Evolutionary conservation across 345 rosid genomes (phyloP).

Genomic region (Kernera saxatilis): DNA sequence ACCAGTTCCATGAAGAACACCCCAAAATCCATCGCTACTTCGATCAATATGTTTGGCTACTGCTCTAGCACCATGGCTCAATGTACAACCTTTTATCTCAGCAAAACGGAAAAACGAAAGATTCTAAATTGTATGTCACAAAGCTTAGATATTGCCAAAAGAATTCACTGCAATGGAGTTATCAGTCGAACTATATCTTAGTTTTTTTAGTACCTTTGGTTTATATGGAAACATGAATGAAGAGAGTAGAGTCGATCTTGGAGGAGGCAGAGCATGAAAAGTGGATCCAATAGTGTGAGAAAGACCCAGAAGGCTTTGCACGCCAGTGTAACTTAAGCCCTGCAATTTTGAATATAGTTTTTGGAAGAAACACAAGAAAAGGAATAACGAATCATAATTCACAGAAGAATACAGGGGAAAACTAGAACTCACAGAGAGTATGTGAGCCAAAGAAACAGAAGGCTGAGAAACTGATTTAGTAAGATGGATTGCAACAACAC

Average conservation of each 20-base stretch:
- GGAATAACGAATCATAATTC: not conserved
- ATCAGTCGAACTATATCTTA: not conserved
- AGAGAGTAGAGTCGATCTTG: constrained; percentile 50
- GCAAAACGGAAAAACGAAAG: not conserved
- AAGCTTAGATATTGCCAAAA: not conserved
- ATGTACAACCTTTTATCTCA: constrained; percentile 54
- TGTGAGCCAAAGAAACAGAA: constrained; percentile 25
- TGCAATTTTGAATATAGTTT: constrained; percentile 13
- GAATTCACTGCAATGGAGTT: not conserved
- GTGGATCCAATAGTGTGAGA: constrained; percentile 60
- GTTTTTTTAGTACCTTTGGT: constrained; percentile 45
- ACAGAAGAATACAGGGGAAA: not conserved
- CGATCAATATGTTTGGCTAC: constrained; percentile 69
- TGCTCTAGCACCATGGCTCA: constrained; percentile 79
- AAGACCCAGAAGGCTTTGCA: constrained; percentile 57
- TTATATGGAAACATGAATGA: constrained; percentile 62
- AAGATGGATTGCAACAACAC: constrained; percentile 29
- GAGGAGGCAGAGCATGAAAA: constrained; percentile 56
- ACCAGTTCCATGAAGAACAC: constrained; percentile 58
- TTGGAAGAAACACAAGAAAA: not conserved
- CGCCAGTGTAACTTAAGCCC: constrained; percentile 55
- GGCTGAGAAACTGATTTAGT: constrained; percentile 21
- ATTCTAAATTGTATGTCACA: not conserved
- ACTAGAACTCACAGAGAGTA: constrained; percentile 28
- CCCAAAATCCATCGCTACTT: constrained; percentile 56